phyloP scores from a whole-genome alignment of 768 basidiomycete species.

The Agaricus bisporus region DNA sequence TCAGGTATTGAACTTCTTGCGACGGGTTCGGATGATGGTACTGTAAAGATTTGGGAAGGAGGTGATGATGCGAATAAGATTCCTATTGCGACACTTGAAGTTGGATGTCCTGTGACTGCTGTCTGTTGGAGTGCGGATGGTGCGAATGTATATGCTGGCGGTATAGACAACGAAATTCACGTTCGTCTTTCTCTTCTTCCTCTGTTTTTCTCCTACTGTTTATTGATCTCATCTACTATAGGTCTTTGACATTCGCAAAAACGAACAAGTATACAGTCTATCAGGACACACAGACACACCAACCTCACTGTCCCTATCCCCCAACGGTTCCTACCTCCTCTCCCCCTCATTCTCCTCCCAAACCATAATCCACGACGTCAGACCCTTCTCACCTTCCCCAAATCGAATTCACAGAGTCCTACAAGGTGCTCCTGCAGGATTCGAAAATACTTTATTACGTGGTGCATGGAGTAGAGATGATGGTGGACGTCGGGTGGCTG shows the following conservation, averaged over 20 bases:
- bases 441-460: slow-evolving; percentile 80
- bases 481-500: slow-evolving; percentile 74
- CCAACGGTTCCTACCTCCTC: slow-evolving; percentile 80
- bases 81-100: slow-evolving; percentile 72
- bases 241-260: slow-evolving; percentile 89
- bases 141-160: slow-evolving; percentile 82
- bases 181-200: slow-evolving; percentile 39
- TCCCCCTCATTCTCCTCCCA: slow-evolving; percentile 92
- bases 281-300: slow-evolving; percentile 89
- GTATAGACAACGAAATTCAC: slow-evolving; percentile 94
- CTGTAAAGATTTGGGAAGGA: slow-evolving; percentile 89
- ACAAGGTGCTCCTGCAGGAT: slow-evolving; percentile 88
- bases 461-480: slow-evolving; percentile 88
- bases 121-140: slow-evolving; percentile 94
- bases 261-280: slow-evolving; percentile 73
- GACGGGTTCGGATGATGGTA: slow-evolving; percentile 89
- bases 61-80: slow-evolving; percentile 68
- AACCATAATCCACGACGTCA: slow-evolving; percentile 85
- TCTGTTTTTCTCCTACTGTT: background rate
- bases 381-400: slow-evolving; percentile 87
- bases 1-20: slow-evolving; percentile 81
- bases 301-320: slow-evolving; percentile 88
- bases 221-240: slow-evolving; percentile 21
- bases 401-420: slow-evolving; percentile 74
- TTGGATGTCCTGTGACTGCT: slow-evolving; percentile 87